Evolutionary conservation across 129 eudicot genomes (phyloP), one percentile per base, ranked within the genome.

Genomic region (Logfia minima): DNA sequence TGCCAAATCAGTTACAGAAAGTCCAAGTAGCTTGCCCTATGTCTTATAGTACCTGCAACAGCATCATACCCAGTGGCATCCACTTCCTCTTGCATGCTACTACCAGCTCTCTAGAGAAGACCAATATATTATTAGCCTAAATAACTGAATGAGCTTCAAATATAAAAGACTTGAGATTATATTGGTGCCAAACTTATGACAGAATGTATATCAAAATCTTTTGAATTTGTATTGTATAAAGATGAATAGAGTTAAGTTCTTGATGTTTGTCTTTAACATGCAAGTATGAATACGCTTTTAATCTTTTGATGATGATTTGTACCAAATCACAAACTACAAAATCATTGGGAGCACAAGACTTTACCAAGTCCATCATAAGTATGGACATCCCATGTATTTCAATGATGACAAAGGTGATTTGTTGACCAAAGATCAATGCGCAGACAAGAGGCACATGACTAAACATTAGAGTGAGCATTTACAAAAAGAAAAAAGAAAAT

Each of bases 1-100:
- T 19, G 2, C 51, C 70, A 60, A 24, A 59, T 52, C 69, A 24
- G 2, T 51, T 24, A 69, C 9, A 16, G 56, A 58, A 24, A 22
- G 31, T 64, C 51, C 58, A 72, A 59, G 64, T 71, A 34, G 67
- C 23, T 16, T 80, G 84, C 70, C 67, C 13, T 18, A 74, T 53
- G 18, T 41, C 37, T 52, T 22, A 22, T 72, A 37, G 32, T 85
- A 91, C 99, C 99, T 86, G 90, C 84, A 1, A 80, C 80, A 71
- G 86, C 88, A 88, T 91, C 90, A 85, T 78, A 86, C 34, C 82
- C 85, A 70, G 89, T 83, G 60, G 86, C 81, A 70, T 85, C 97
- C 82, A 70, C 92, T 75, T 85, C 97, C 84, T 88, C 96, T 82
- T 82, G 90, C 81, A 85, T 80, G 80, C 83, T 79, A 75, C 81